These are phyloP conservation scores for Panellus pusillus DNA, from an alignment of 768 basidiomycete genomes.

Conservation along the genomic window DNA sequence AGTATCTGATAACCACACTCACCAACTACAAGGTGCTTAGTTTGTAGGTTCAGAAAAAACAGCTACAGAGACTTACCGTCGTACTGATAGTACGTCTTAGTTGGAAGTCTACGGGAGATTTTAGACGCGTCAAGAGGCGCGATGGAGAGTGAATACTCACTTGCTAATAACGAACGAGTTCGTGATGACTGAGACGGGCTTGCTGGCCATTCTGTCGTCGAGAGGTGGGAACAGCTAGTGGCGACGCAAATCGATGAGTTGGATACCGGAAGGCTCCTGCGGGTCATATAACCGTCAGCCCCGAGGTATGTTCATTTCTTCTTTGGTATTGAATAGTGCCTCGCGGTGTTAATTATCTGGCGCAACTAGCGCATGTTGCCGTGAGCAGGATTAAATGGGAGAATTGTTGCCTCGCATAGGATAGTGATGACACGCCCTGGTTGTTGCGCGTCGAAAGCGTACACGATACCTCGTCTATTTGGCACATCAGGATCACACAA, in stretches of 20 bases:
- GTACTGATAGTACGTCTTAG: constrained; percentile 14
- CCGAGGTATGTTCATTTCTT: too few relatives aligned
- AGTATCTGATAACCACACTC: too few relatives aligned
- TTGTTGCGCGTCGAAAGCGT: background rate
- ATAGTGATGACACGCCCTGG: too few relatives aligned
- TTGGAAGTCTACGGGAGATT: constrained; percentile 13
- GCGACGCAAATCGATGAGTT: background rate
- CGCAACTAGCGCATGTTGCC: too few relatives aligned
- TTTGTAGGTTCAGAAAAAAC: background rate
- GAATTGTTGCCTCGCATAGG: too few relatives aligned
- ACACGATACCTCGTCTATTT: background rate
- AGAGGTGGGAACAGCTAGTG: background rate
- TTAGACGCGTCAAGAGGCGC: background rate
- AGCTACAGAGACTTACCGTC: constrained; percentile 7
- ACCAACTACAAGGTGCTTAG: background rate
- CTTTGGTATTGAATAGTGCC: background rate
- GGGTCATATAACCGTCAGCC: too few relatives aligned
- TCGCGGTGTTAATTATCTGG: background rate
- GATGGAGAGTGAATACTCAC: background rate
- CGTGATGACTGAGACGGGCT: constrained; percentile 6
- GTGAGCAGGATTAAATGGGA: too few relatives aligned
- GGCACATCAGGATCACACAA: too few relatives aligned
- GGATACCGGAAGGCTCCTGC: too few relatives aligned
- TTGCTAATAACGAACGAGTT: constrained; percentile 13
- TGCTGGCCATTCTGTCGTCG: background rate